phyloP scores from a whole-genome alignment of 2,329 filamentous ascomycete genomes.

The Colletotrichum echinochloae region DNA sequence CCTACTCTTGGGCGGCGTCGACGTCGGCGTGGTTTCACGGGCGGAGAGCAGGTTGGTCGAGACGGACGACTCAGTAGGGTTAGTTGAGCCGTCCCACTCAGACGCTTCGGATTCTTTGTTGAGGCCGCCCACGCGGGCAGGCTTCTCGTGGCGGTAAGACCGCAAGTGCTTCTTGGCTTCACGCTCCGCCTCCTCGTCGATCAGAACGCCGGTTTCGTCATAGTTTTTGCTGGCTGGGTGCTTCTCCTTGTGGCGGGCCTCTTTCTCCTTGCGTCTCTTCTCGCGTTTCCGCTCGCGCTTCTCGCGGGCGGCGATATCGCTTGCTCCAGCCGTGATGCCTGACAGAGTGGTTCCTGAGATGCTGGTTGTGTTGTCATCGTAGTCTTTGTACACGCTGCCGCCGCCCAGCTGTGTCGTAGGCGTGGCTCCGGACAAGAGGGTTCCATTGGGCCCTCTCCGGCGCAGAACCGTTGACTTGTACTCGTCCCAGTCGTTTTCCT shows the following conservation, averaged over 20 bases:
- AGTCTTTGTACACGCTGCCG: conserved; percentile 84
- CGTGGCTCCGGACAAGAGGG: conserved; percentile 84
- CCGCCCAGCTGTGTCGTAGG: conserved; percentile 87
- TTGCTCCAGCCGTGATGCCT: conserved; percentile 69
- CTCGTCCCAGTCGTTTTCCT: conserved; percentile 92
- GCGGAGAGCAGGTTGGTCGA: conserved; percentile 71
- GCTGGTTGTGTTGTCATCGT: conserved; percentile 63
- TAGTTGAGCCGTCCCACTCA: conserved; percentile 79
- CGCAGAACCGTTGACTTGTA: conserved; percentile 96
- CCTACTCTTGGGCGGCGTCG: conserved; percentile 61
- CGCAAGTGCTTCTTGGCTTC: conserved; percentile 77
- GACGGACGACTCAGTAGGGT: conserved; percentile 75
- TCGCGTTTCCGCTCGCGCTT: conserved; percentile 66
- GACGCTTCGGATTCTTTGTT: conserved; percentile 86
- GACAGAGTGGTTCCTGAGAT: conserved; percentile 62
- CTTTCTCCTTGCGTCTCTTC: conserved; percentile 56
- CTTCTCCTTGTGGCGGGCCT: conserved; percentile 50
- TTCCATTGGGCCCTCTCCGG: conserved; percentile 89
- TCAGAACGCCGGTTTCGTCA: conserved; percentile 63
- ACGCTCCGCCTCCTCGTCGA: conserved; percentile 73
- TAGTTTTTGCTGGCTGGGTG: conserved; percentile 45
- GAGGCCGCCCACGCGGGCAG: conserved; percentile 88
- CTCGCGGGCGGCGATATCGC: conserved; percentile 67
- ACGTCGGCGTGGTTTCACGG: conserved; percentile 68
- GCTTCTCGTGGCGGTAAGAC: conserved; percentile 86